A percentile compares a stretch with the other conserved stretches of the same genome.
phyloP scores from a whole-genome alignment of 208 protist genomes.

The Novymonas esmeraldas region DNA sequence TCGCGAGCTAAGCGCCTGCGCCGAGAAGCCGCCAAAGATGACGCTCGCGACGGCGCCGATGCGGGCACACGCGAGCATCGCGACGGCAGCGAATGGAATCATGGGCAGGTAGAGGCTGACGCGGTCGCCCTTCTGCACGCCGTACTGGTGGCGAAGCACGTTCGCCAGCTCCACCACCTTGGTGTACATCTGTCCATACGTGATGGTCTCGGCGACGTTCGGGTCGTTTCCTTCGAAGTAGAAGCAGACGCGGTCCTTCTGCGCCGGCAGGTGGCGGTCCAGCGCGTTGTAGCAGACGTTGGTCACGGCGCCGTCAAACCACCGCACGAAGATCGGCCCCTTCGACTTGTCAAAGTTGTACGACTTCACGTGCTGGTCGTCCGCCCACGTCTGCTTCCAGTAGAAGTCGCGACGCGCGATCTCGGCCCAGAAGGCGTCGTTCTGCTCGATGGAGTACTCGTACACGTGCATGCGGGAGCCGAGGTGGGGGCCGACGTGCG shows the following conservation, averaged over 20 bases:
- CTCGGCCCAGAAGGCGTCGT: slow-evolving; percentile 66
- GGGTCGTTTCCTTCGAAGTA: slow-evolving; percentile 90
- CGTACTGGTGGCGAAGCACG: slow-evolving; percentile 84
- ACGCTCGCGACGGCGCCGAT: slow-evolving; percentile 94
- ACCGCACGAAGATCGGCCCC: slow-evolving; percentile 66
- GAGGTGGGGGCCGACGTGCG: slow-evolving; percentile 43
- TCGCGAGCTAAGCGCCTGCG: slow-evolving; percentile 57
- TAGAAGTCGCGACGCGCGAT: slow-evolving; percentile 70
- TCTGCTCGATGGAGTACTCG: slow-evolving; percentile 59
- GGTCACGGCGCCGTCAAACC: slow-evolving; percentile 82
- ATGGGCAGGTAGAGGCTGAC: slow-evolving; percentile 98
- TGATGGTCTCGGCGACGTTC: slow-evolving; percentile 49
- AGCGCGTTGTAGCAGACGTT: slow-evolving; percentile 93
- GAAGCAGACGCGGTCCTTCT: slow-evolving; percentile 82
- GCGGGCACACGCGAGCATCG: slow-evolving; percentile 98
- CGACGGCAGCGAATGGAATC: slow-evolving; percentile 87
- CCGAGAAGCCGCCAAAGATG: slow-evolving; percentile 87
- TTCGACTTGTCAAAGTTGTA: slow-evolving; percentile 85
- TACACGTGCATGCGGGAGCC: slow-evolving; percentile 68
- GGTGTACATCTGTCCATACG: slow-evolving; percentile 87
- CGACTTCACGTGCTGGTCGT: slow-evolving; percentile 54
- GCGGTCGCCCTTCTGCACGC: slow-evolving; percentile 91
- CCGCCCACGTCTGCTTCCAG: slow-evolving; percentile 66
- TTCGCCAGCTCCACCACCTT: slow-evolving; percentile 90
- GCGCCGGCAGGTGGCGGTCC: slow-evolving; percentile 76